Evolutionary conservation across 345 rosid species (phyloP), one percentile per base, ranked within the genome.

Genomic region (Citropsis articulata): DNA sequence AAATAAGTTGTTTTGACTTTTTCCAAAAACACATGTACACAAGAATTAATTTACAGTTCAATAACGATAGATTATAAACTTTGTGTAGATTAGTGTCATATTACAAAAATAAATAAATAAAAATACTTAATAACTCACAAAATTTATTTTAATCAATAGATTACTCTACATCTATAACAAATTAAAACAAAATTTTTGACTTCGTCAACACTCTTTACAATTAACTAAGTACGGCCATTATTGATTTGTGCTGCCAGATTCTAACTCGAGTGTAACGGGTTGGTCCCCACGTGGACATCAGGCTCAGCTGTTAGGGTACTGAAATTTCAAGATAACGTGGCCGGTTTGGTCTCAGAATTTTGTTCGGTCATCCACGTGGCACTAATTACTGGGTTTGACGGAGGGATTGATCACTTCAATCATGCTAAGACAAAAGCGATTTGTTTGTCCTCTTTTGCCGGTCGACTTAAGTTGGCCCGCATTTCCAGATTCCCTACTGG

Each of bases 251-350:
- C 38, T 9, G 73, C 28, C 61, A 27, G 33, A 56, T n/a, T 31
- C 9, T 48, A 25, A 16, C 24, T 28, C 35, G 27, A 12, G 25
- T 1, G 8, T 2, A 63, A 70, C 50, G 18, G 2, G 27, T 0
- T 28, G 9, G 33, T 28, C 33, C 66, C 76, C 81, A 79, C 82
- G 38, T 76, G 57, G 50, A 53, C 33, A 19, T 1, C 13, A 9
- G 80, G 82, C 67, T 33, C 71, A 66, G 72, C 73, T 21, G 86
- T 75, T 71, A 0, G 84, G 86, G 75, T 36, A 48, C 78, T n/a
- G n/a, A 0, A 62, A 77, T 50, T 63, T 66, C 50, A 75, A 62
- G 72, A 33, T n/a, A 62, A 81, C 85, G 83, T 79, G 83, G 74
- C 31, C 64, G 33, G 24, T 70, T 76, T 19, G 56, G 24, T 28